Base-by-base conservation (phyloP, 73 alveolate genomes). In the Urostyla sp. region DNA sequence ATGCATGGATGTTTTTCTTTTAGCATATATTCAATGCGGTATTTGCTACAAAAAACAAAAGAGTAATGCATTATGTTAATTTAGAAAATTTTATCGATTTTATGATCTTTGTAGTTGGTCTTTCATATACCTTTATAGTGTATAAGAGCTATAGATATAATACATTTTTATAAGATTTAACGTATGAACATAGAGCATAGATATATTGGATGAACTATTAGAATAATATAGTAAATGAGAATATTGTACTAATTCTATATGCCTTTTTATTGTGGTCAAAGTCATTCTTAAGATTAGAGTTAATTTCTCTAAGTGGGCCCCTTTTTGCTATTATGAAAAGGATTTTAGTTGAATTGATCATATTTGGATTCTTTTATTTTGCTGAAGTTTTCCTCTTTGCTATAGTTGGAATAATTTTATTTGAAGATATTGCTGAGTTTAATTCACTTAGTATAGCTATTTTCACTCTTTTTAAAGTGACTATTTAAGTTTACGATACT, bases 31-130 rank as follows among this genome's bases (percentile, higher is more conserved):
- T 66, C 53, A 50, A 76, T 37, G 87, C 60, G 32, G 86, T 86
- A 21, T 86, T 79, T 54, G 87, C 94, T 1, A 86, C 87, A 31
- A 38, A 63, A 53, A 77, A 46, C 49, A 84, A 75, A 52, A 48
- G 75, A 45, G 59, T 38, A 18, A 67, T 80, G 77, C 69, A 51
- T 30, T 50, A 67, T n/a, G 80, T 80, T 31, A 61, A 52, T 48
- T 35, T 67, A 34, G 88, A 66, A 13, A 61, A 86, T 35, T 30
- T 86, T 58, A 40, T 86, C 15, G 90, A 86, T 55, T 59, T 78
- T n/a, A 11, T 28, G 26, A 37, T 77, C 34, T 55, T 86, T 38
- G 35, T 77, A 6, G 37, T 27, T 21, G 40, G 67, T 27, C 21
- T 76, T 31, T 30, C 43, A 18, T 86, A 60, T 60, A 51, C 66